Percentiles rank a stretch among this genome's conserved stretches.
Evolutionary conservation across 164 flowering plant species (phyloP).

Genomic region (Nelumbo lutea): DNA sequence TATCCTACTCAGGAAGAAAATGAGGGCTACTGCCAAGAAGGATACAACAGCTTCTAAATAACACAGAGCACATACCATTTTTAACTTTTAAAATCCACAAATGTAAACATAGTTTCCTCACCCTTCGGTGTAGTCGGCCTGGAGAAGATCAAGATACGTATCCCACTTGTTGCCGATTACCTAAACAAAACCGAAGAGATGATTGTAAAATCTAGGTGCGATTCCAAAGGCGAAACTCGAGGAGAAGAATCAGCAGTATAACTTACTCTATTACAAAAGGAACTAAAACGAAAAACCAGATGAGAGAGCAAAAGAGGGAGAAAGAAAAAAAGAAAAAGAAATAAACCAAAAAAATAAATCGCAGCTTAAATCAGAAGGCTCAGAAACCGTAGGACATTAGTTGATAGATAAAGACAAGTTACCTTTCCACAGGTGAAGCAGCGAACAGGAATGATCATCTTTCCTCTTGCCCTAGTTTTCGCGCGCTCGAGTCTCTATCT

Average conservation of each 20-base stretch:
- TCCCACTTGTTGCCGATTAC: conserved; percentile 95
- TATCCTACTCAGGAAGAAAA: no score
- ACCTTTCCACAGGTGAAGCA: conserved; percentile 94
- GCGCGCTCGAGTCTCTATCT: background rate
- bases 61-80: no score
- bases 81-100: no score
- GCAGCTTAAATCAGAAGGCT: background rate
- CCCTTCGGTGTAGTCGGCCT: conserved; percentile 86
- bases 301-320: background rate
- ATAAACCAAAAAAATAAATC: background rate
- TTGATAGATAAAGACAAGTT: background rate
- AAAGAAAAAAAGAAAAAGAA: no score
- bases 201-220: background rate
- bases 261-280: background rate
- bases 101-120: conserved; percentile 11
- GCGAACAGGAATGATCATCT: conserved; percentile 85
- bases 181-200: conserved; percentile 22
- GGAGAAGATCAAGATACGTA: conserved; percentile 78
- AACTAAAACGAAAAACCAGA: background rate
- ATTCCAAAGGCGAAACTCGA: background rate
- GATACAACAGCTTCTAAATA: no score
- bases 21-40: no score
- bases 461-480: background rate
- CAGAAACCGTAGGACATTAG: background rate
- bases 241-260: background rate